phyloP scores from a whole-genome alignment of 331 rosid genomes.

The Stylosanthes scabra region DNA sequence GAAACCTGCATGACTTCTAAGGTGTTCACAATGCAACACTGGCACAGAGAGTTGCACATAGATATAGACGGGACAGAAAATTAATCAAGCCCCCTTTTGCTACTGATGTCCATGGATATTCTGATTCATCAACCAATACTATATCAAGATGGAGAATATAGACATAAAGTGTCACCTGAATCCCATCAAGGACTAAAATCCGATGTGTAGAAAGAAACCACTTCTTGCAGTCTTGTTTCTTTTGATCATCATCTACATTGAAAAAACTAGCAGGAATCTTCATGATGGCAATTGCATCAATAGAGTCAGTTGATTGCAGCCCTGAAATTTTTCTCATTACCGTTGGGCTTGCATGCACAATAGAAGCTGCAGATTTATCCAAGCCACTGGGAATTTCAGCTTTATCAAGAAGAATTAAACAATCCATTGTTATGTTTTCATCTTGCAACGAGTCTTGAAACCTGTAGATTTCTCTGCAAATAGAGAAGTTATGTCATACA shows the following conservation, averaged over 20 bases:
- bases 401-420: conserved; percentile 74
- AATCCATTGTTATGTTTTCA: conserved; percentile 60
- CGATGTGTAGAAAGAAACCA: conserved; percentile 73
- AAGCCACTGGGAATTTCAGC: conserved; percentile 66
- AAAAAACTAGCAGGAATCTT: conserved; percentile 68
- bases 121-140: not conserved
- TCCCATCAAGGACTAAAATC: conserved; percentile 84
- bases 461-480: conserved; percentile 77
- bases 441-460: conserved; percentile 66
- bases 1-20: conserved; percentile 26
- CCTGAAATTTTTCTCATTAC: conserved; percentile 87
- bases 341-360: conserved; percentile 64
- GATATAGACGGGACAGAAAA: conserved; percentile 13
- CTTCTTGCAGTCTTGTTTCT: conserved; percentile 43
- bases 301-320: conserved; percentile 73
- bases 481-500: conserved; percentile 24
- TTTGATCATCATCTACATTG: conserved; percentile 48
- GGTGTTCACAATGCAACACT: conserved; percentile 24
- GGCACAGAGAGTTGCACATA: not conserved
- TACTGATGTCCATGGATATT: conserved; percentile 17
- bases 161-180: conserved; percentile 66
- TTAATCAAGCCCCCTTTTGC: not conserved
- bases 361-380: conserved; percentile 48
- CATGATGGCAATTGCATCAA: conserved; percentile 83
- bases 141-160: conserved; percentile 14